Evolutionary conservation across 176 grass and related monocot species (phyloP), one percentile per base, ranked within the genome.

Genomic region (Dactylis glomerata): DNA sequence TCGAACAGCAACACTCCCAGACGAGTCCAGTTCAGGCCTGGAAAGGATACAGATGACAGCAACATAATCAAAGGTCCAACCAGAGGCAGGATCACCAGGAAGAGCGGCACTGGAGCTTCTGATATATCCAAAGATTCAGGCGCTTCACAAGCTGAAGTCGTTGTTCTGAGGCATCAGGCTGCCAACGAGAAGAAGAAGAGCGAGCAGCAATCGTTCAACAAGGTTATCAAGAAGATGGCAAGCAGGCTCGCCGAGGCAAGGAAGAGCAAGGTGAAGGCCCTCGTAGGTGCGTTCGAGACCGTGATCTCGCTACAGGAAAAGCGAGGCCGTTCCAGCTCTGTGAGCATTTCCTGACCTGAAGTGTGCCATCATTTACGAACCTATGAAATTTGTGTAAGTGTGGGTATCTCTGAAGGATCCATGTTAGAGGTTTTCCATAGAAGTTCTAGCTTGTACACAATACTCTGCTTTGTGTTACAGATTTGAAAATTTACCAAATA

Each of bases 201-300:
- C 8, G 30, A 67, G 10, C 90, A 86, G 31, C 85, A 70, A 11
- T 85, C 90, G 17, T 58, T 94, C 26, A 92, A 94, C 74, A 84
- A 94, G 23, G 85, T 92, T 75, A 94, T 94, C 66, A 86, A 92
- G 79, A 90, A 92, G 84, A 88, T 90, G 10, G 85, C 90, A 6
- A 95, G 79, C 42, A 86, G 87, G 86, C 90, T 95, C 40, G 69
- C 88, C 10, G 87, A 92, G 83, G 33, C 85, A 15, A 81, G 90
- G 76, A 90, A 86, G 75, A 92, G 90, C 85, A 95, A 95, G 90
- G 93, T 95, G 69, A 95, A 90, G 90, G 93, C 93, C 24, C 86
- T 95, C 16, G 90, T 95, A 2, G 93, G 87, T 38, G 93, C 93
- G 7, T 95, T 95, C 31, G 88, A 95, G 88, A 90, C 83, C 8